These are phyloP conservation scores for Trichoderma oligosporum DNA, from an alignment of 2,329 filamentous ascomycete genomes.

Conservation along the genomic window DNA sequence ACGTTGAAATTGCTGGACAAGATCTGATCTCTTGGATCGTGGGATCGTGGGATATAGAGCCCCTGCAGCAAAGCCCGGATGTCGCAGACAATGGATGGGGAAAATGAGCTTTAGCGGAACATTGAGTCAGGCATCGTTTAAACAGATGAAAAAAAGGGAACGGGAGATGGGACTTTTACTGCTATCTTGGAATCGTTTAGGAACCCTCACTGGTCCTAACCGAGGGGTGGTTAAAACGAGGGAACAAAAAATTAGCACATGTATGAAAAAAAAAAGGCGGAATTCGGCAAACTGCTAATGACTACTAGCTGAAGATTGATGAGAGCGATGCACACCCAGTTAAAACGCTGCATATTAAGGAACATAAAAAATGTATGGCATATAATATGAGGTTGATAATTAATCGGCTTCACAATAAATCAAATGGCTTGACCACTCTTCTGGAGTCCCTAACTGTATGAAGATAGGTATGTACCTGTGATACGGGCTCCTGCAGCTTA, in stretches of 20 bases:
- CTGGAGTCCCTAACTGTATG: too few species aligned
- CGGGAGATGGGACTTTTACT: conserved; percentile 16
- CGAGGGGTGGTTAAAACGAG: conserved; percentile 6
- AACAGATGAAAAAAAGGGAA: conserved; percentile 19
- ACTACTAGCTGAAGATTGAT: background rate
- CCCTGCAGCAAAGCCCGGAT: conserved; percentile 19
- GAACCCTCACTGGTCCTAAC: conserved; percentile 1
- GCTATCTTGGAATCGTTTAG: conserved; percentile 7
- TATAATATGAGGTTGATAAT: too few species aligned
- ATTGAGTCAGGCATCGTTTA: conserved; percentile 20
- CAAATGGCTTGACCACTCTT: too few species aligned
- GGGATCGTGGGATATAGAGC: conserved; percentile 21
- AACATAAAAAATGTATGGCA: background rate
- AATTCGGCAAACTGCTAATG: background rate
- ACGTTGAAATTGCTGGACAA: conserved; percentile 16
- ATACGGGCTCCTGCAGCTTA: background rate
- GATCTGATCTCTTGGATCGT: conserved; percentile 19
- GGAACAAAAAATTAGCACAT: conserved; percentile 8
- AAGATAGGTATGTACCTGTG: too few species aligned
- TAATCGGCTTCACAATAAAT: too few species aligned
- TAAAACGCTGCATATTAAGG: background rate
- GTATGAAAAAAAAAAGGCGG: conserved; percentile 1
- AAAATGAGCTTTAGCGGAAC: conserved; percentile 19
- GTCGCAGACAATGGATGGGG: conserved; percentile 11
- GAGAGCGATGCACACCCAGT: background rate